Conservation (phyloP, 108 stramenopile genomes). For the Nannochloropsis gaditana region DNA sequence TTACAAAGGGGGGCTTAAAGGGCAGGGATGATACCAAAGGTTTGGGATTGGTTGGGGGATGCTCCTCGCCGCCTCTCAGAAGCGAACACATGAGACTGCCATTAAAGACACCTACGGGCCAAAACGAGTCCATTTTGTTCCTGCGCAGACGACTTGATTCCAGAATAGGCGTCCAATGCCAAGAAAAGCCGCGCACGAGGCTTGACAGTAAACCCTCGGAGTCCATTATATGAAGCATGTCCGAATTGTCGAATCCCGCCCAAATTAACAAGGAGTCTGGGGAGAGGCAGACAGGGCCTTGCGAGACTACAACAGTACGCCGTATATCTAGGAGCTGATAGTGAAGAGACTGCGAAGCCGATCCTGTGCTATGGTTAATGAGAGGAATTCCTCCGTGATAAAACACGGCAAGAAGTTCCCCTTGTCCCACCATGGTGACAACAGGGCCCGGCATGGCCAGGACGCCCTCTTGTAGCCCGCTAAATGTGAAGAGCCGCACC, state of each 20-base stretch:
- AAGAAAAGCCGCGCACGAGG: constrained; percentile 32
- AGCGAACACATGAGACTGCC: constrained; percentile 33
- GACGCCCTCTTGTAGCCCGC: constrained; percentile 39
- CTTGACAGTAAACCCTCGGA: constrained; percentile 30
- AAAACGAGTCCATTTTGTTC: constrained; percentile 39
- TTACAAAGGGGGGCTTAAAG: background rate
- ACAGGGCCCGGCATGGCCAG: constrained; percentile 23
- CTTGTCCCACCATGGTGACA: constrained; percentile 35
- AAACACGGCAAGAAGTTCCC: constrained; percentile 26
- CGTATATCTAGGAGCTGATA: constrained; percentile 35
- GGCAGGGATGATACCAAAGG: background rate
- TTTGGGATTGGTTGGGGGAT: constrained; percentile 32
- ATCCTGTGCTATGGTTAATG: constrained; percentile 24
- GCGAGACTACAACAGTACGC: background rate
- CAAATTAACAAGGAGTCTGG: constrained; percentile 32
- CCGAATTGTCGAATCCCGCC: constrained; percentile 35
- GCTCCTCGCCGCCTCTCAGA: constrained; percentile 38
- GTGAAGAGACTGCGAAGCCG: constrained; percentile 27
- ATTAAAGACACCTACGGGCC: constrained; percentile 40
- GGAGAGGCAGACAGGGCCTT: constrained; percentile 29
- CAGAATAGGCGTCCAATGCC: constrained; percentile 37
- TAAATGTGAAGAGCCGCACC: constrained; percentile 36
- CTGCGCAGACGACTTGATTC: constrained; percentile 30
- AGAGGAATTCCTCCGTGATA: constrained; percentile 34
- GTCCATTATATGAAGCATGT: constrained; percentile 33